Conservation (phyloP, 805 yeast species). For the Wickerhamiella sergipiensis region DNA sequence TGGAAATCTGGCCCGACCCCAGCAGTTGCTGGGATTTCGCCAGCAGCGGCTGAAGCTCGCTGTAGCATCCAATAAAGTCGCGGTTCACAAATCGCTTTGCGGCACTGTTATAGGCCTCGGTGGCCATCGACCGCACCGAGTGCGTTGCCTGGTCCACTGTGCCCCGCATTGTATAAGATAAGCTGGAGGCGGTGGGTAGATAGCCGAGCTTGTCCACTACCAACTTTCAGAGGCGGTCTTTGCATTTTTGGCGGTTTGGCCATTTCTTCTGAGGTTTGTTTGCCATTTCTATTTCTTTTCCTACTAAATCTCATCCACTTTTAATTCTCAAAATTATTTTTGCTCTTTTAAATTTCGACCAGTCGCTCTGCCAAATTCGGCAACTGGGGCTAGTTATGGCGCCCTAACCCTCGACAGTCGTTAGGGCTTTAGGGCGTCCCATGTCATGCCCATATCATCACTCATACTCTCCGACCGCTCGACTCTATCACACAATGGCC, state of each 20-base stretch:
- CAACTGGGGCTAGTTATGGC: too few relatives aligned
- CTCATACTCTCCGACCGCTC: not conserved
- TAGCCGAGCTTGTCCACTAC: not conserved
- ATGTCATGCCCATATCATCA: not conserved
- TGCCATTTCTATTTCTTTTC: too few relatives aligned
- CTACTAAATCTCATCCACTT: too few relatives aligned
- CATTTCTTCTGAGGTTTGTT: too few relatives aligned
- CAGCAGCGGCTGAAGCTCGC: not conserved
- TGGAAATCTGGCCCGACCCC: not conserved
- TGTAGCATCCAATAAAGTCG: not conserved
- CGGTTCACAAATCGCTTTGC: constrained; percentile 1
- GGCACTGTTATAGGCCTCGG: constrained; percentile 1
- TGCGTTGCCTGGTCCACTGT: not conserved
- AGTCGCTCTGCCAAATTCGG: not conserved
- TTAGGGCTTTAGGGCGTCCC: not conserved
- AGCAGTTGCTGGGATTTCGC: not conserved
- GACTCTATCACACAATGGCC: constrained; percentile 8
- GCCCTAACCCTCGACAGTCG: not conserved
- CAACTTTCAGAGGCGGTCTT: too few relatives aligned
- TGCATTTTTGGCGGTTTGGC: too few relatives aligned
- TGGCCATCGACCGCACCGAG: constrained; percentile 1
- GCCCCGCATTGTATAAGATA: constrained; percentile 1
- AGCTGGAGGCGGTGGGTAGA: not conserved
- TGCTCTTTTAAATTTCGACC: too few relatives aligned
- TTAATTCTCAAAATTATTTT: too few relatives aligned